Percentiles rank a stretch among this genome's conserved stretches.
These are phyloP conservation scores for Metarhizium humberi DNA, from an alignment of 2,329 filamentous ascomycete genomes.

Conservation along the genomic window DNA sequence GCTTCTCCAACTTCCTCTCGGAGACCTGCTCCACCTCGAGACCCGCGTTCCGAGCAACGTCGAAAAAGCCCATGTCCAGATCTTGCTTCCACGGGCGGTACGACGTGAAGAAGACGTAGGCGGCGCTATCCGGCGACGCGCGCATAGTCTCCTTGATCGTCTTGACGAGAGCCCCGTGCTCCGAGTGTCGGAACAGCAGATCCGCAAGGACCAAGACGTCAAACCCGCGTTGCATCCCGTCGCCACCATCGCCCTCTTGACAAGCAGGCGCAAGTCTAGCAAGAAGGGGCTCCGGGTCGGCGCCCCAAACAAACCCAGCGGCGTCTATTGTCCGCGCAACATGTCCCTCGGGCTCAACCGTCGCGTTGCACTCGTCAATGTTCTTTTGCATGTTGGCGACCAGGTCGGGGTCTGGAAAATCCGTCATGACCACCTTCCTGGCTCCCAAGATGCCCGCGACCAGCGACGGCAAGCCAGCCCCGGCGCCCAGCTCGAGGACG, in stretches of 20 bases:
- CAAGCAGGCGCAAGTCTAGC: constrained; percentile 38
- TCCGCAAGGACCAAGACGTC: constrained; percentile 83
- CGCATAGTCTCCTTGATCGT: constrained; percentile 62
- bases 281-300: constrained; percentile 47
- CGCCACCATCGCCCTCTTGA: neutral
- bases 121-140: constrained; percentile 43
- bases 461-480: constrained; percentile 74
- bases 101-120: constrained; percentile 87
- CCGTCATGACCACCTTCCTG: constrained; percentile 64
- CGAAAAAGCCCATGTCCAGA: constrained; percentile 82
- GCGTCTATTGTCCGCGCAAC: constrained; percentile 37
- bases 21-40: constrained; percentile 72
- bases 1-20: constrained; percentile 73
- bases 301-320: constrained; percentile 79
- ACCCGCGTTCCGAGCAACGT: constrained; percentile 59
- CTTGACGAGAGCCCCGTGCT: constrained; percentile 68
- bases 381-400: constrained; percentile 72
- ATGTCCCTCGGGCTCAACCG: constrained; percentile 17
- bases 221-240: constrained; percentile 38
- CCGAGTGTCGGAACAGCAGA: constrained; percentile 82
- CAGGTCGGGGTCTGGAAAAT: constrained; percentile 82
- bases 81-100: constrained; percentile 86
- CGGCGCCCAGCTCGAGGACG: constrained; percentile 85
- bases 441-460: constrained; percentile 69
- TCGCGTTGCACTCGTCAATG: constrained; percentile 46